Percentiles rank a stretch among this genome's conserved stretches.
Conservation (phyloP, 1,284 basidiomycete species). For the Puccinia triticina region DNA sequence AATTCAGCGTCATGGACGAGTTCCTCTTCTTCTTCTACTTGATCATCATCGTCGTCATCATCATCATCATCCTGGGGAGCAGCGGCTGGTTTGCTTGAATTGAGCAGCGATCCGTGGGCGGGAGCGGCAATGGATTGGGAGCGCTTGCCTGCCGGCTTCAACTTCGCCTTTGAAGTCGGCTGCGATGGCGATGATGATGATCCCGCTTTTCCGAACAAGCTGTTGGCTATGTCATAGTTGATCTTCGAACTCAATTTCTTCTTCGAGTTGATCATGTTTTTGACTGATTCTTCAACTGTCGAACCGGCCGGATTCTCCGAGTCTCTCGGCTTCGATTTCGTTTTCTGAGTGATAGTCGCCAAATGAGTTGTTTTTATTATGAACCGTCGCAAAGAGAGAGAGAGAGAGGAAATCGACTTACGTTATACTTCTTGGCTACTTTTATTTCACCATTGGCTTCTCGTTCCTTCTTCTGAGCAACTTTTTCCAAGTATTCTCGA, state of each 20-base stretch:
- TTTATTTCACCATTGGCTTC: conserved; percentile 36
- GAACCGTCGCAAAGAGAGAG: not conserved
- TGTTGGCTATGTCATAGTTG: conserved; percentile 40
- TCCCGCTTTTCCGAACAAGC: conserved; percentile 33
- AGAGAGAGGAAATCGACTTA: not conserved
- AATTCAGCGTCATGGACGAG: conserved; percentile 32
- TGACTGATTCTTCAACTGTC: conserved; percentile 41
- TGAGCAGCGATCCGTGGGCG: conserved; percentile 17
- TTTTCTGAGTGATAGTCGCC: conserved; percentile 10
- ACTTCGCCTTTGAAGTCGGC: not conserved
- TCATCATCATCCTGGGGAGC: conserved; percentile 20
- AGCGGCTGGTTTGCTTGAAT: not conserved
- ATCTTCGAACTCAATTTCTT: conserved; percentile 44
- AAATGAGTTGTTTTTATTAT: not conserved
- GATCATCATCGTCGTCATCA: conserved; percentile 41
- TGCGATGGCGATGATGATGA: not conserved
- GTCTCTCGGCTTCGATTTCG: conserved; percentile 41
- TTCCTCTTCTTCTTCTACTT: conserved; percentile 36
- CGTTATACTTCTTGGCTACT: conserved; percentile 17
- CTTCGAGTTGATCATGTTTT: conserved; percentile 47
- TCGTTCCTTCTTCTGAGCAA: conserved; percentile 69
- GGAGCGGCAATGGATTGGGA: not conserved
- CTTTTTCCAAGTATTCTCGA: conserved; percentile 84
- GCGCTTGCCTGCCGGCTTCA: not conserved
- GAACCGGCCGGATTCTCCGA: conserved; percentile 45